Conservation (phyloP, 768 basidiomycete species). For the Porpolomopsis calyptriformis region DNA sequence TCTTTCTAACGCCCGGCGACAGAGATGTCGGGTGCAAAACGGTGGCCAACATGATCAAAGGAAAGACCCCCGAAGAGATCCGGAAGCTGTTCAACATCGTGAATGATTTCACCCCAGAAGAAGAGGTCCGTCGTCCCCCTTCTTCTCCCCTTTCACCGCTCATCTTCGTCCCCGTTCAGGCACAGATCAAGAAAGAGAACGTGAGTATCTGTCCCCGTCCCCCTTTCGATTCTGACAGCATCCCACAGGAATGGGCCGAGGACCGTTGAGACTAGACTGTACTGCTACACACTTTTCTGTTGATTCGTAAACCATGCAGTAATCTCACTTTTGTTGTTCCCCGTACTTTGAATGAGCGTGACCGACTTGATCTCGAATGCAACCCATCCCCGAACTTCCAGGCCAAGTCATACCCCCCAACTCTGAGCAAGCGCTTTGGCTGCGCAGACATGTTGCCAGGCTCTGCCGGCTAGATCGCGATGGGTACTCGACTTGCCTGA, state of each 20-base stretch:
- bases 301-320: constrained; percentile 7
- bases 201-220: constrained; percentile 36
- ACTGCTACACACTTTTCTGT: constrained; percentile 7
- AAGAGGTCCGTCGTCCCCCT: constrained; percentile 56
- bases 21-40: constrained; percentile 98
- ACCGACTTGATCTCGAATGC: no score
- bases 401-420: constrained; percentile 43
- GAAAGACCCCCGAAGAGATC: constrained; percentile 99
- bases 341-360: no score
- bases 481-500: constrained; percentile 34
- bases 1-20: constrained; percentile 4
- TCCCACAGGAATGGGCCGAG: constrained; percentile 79
- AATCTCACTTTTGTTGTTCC: no score
- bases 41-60: constrained; percentile 99
- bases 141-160: constrained; percentile 9
- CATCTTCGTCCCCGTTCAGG: constrained; percentile 32
- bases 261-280: constrained; percentile 48
- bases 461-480: constrained; percentile 57
- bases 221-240: constrained; percentile 12
- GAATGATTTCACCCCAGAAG: constrained; percentile 97
- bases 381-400: constrained; percentile 70
- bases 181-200: constrained; percentile 99
- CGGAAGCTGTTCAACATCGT: constrained; percentile 97
- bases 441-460: constrained; percentile 49
- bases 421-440: constrained; percentile 56